Evolutionary conservation across 2,329 filamentous ascomycete species (phyloP).

Genomic region (Fusarium buxicola): DNA sequence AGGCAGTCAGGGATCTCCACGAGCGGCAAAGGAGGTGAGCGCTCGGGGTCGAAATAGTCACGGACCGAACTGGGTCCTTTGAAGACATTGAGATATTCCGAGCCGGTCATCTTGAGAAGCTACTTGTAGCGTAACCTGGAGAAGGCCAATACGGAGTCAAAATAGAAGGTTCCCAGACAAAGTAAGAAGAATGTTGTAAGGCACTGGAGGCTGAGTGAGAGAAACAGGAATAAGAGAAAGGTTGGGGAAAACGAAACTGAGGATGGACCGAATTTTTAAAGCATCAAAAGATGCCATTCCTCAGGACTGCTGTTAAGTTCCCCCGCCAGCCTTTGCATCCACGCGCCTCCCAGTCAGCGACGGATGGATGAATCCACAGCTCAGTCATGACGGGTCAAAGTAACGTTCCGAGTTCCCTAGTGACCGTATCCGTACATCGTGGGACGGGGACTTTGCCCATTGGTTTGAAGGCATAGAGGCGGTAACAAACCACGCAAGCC

Average conservation of each 20-base stretch:
- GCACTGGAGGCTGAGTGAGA: background rate
- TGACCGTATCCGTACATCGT: slow-evolving; percentile 6
- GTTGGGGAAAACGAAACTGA: background rate
- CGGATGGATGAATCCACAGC: slow-evolving; percentile 31
- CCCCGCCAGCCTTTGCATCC: slow-evolving; percentile 21
- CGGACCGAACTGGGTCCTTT: slow-evolving; percentile 65
- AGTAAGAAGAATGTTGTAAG: background rate
- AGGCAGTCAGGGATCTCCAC: slow-evolving; percentile 68
- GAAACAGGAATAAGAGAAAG: slow-evolving; percentile 9
- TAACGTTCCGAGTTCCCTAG: slow-evolving; percentile 2
- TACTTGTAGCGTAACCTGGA: slow-evolving; percentile 23
- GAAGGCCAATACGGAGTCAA: slow-evolving; percentile 3
- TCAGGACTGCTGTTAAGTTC: slow-evolving; percentile 14
- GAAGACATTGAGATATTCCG: slow-evolving; percentile 62
- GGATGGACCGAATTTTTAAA: slow-evolving; percentile 23
- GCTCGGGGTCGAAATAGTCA: slow-evolving; percentile 70
- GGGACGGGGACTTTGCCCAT: slow-evolving; percentile 19
- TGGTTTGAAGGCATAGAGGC: slow-evolving; percentile 15
- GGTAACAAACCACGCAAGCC: slow-evolving; percentile 19
- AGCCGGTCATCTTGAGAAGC: slow-evolving; percentile 40
- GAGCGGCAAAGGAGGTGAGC: slow-evolving; percentile 66
- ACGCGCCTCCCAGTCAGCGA: slow-evolving; percentile 34
- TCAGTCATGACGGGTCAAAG: slow-evolving; percentile 1
- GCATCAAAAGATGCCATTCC: slow-evolving; percentile 4
- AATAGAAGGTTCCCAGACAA: background rate